phyloP scores from a whole-genome alignment of 179 eudicot genomes.

The Spinacia oleracea region DNA sequence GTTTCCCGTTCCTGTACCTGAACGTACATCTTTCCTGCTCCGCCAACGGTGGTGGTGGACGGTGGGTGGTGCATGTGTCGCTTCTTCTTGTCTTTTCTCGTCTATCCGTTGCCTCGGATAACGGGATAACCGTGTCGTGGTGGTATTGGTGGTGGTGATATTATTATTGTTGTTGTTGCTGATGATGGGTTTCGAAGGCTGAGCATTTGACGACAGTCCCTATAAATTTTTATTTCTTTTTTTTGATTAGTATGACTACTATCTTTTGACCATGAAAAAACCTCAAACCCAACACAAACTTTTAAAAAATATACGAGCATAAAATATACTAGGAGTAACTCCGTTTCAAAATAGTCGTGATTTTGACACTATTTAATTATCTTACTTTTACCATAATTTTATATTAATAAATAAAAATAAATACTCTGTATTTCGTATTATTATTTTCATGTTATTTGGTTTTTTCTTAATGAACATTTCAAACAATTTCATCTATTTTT shows the following conservation, averaged over 20 bases:
- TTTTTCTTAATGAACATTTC: too few relatives aligned
- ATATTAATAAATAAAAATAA: too few relatives aligned
- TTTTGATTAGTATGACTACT: not conserved
- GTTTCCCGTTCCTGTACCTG: too few relatives aligned
- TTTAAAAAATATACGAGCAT: not conserved
- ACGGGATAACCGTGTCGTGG: slow-evolving; percentile 47
- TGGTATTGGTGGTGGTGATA: slow-evolving; percentile 7
- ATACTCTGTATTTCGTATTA: too few relatives aligned
- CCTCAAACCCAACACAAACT: slow-evolving; percentile 11
- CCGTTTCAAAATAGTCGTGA: too few relatives aligned
- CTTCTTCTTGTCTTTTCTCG: slow-evolving; percentile 27
- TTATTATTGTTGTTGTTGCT: slow-evolving; percentile 7
- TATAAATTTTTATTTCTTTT: not conserved
- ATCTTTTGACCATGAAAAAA: slow-evolving; percentile 23
- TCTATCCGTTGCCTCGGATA: slow-evolving; percentile 41
- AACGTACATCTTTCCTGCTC: not conserved
- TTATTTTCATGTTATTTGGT: too few relatives aligned
- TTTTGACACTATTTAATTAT: too few relatives aligned
- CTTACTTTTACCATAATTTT: too few relatives aligned
- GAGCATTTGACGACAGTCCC: slow-evolving; percentile 31
- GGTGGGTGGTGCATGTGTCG: slow-evolving; percentile 24
- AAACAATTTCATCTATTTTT: too few relatives aligned
- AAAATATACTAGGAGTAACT: not conserved
- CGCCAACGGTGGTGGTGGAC: slow-evolving; percentile 23
- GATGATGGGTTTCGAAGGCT: slow-evolving; percentile 15